Base-by-base conservation (phyloP, 148 eudicot species). In the Talinum fruticosum region DNA sequence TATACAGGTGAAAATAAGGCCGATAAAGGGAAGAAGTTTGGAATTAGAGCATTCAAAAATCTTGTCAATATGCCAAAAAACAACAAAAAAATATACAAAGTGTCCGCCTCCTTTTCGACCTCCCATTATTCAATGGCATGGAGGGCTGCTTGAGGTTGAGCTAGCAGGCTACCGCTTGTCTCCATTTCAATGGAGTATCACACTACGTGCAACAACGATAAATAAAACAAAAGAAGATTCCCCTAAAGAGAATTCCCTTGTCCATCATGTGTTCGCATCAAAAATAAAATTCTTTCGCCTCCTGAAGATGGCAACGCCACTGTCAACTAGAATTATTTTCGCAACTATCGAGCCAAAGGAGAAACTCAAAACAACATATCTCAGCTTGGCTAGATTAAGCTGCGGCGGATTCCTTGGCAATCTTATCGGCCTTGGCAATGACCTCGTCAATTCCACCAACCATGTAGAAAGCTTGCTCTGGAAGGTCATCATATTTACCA, bases 391-490 rank as follows among this genome's bases (percentile, higher is more conserved):
- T 37, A 14, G 77, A 86, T 84, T 87, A 95, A 62, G 94, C 86
- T 32, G 95, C 10, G 6, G 64, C 88, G 64, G 85, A 79, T 82
- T 95, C 98, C 88, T 82, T 89, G 82, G 97, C 91, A 72, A 95
- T 95, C 92, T 92, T 95, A 87, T 95, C 97, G 2, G 97, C 98
- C 94, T 95, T 95, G 78, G 91, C 97, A 81, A 92, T 82, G 82
- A 95, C 98, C 86, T 95, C 98, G 2, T 95, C 98, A 13, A 95
- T 95, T 73, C 98, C 98, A 83, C 98, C 98, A 85, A 92, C 96
- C 98, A 95, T 95, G 90, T 95, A 95, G 82, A 95, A 95, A 35
- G 98, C 87, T 71, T 95, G 98, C 82, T 95, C 98, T 18, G 98
- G 32, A 74, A 95, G 96, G 83, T 95, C 98, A 82, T 95, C 98